A percentile compares a stretch with the other conserved stretches of the same genome.
Conservation (phyloP, 345 rosid genomes). For the Bruguiera gymnorhiza region DNA sequence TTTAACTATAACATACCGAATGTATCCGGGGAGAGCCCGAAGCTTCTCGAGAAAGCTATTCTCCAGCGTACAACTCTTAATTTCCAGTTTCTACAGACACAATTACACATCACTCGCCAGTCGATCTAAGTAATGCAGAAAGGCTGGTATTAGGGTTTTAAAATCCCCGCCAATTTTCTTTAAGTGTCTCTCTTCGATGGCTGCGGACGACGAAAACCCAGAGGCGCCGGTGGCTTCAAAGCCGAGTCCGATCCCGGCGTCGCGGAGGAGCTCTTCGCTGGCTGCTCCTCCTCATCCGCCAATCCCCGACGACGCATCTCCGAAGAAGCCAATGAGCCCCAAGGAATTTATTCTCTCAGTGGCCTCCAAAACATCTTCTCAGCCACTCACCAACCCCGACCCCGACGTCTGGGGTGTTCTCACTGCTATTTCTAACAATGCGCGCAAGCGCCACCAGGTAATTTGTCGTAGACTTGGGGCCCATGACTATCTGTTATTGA, state of each 20-base stretch:
- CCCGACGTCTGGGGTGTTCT: constrained; percentile 87
- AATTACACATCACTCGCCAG: no score
- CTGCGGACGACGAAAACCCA: constrained; percentile 27
- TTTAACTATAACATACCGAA: no score
- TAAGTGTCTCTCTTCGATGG: constrained; percentile 23
- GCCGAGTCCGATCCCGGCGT: constrained; percentile 20
- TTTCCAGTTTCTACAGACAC: no score
- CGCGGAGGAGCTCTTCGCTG: constrained; percentile 29
- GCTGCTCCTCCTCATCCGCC: constrained; percentile 6
- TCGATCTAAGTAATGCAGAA: no score
- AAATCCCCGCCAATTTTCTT: constrained; percentile 51
- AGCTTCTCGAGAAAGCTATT: no score
- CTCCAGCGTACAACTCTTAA: no score
- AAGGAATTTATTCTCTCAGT: constrained; percentile 50
- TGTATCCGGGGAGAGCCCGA: no score
- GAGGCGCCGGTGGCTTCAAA: constrained; percentile 21
- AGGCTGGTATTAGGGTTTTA: constrained; percentile 25
- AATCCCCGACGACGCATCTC: constrained; percentile 23
- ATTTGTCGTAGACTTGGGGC: background rate
- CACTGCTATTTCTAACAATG: constrained; percentile 72
- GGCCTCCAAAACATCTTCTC: constrained; percentile 62
- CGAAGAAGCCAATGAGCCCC: constrained; percentile 36
- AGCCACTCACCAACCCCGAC: constrained; percentile 63
- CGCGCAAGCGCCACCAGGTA: constrained; percentile 83
- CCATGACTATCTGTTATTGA: background rate